Percentiles rank a stretch among this genome's conserved stretches.
These are phyloP conservation scores for Candida mesenterica DNA, from an alignment of 1,139 yeast genomes.

Conservation along the genomic window DNA sequence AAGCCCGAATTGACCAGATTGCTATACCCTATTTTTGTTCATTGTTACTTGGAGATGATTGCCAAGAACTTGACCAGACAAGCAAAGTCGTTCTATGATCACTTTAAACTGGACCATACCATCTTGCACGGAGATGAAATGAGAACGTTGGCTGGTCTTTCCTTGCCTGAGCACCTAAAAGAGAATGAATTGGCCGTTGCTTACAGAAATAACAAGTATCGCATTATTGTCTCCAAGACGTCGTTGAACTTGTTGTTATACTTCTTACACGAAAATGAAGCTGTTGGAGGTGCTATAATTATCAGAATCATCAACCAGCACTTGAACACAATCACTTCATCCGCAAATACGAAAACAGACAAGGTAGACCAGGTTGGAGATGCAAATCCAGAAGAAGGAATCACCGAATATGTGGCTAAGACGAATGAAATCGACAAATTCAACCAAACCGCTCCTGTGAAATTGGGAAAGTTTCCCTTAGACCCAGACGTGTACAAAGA, in stretches of 20 bases:
- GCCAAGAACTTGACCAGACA: slow-evolving; percentile 55
- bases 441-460: slow-evolving; percentile 65
- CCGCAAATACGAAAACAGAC: slow-evolving; percentile 40
- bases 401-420: slow-evolving; percentile 53
- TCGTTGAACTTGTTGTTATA: slow-evolving; percentile 80
- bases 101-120: slow-evolving; percentile 69
- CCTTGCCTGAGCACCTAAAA: slow-evolving; percentile 74
- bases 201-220: slow-evolving; percentile 71
- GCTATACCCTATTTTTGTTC: slow-evolving; percentile 87
- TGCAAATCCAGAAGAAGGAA: slow-evolving; percentile 62
- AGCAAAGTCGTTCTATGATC: slow-evolving; percentile 75
- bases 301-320: slow-evolving; percentile 86
- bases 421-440: slow-evolving; percentile 55
- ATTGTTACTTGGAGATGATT: slow-evolving; percentile 78
- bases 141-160: slow-evolving; percentile 66
- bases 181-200: slow-evolving; percentile 82
- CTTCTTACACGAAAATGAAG: slow-evolving; percentile 89
- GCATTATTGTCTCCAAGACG: slow-evolving; percentile 76
- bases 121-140: slow-evolving; percentile 79
- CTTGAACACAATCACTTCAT: slow-evolving; percentile 64
- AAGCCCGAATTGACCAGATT: slow-evolving; percentile 83
- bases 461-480: slow-evolving; percentile 78
- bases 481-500: slow-evolving; percentile 86
- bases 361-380: slow-evolving; percentile 46
- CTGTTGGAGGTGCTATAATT: slow-evolving; percentile 85